These are phyloP conservation scores for Purshia tridentata DNA, from an alignment of 306 rosid genomes.

Conservation along the genomic window DNA sequence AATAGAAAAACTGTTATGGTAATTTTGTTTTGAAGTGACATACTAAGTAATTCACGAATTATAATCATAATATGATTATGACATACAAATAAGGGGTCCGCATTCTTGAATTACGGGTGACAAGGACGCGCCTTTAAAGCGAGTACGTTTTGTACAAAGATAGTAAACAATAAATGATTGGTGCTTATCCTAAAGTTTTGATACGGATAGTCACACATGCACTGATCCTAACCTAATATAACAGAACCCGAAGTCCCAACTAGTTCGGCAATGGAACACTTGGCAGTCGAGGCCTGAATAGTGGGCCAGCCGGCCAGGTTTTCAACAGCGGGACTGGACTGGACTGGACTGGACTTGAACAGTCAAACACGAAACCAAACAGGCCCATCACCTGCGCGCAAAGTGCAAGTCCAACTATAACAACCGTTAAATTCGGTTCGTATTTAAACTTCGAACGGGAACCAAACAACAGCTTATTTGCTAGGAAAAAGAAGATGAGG, in stretches of 20 bases:
- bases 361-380: neutral
- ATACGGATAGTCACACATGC: neutral
- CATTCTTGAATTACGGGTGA: neutral
- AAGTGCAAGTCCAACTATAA: neutral
- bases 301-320: neutral
- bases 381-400: too few species aligned
- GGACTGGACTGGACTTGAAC: neutral
- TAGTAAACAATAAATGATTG: neutral
- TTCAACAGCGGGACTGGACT: neutral
- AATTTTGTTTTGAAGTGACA: too few species aligned
- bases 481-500: conserved; percentile 38
- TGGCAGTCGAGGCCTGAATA: neutral
- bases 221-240: neutral
- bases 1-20: too few species aligned
- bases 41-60: too few species aligned
- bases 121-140: neutral
- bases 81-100: too few species aligned
- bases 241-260: neutral
- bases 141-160: neutral
- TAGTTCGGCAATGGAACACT: neutral
- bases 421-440: neutral
- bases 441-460: neutral
- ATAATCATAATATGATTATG: too few species aligned
- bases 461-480: neutral
- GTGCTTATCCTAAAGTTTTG: conserved; percentile 8